Conservation (phyloP, 495 filamentous ascomycete species). For the Sabuloglossum arenarium region DNA sequence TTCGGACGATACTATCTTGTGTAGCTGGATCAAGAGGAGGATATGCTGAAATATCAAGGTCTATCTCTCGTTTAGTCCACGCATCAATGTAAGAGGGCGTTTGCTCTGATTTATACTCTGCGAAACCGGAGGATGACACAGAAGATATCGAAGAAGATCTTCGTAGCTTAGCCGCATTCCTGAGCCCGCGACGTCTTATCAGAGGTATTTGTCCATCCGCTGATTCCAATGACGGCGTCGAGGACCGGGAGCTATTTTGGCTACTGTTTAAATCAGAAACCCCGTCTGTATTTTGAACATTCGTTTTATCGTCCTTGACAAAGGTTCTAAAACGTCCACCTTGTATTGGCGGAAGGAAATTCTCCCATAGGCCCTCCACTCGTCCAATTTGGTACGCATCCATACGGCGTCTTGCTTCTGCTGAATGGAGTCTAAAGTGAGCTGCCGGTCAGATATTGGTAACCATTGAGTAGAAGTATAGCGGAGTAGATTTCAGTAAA, state of each 20-base stretch:
- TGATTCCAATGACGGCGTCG: constrained; percentile 19
- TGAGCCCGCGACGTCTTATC: constrained; percentile 1
- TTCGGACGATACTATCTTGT: constrained; percentile 60
- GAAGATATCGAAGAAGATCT: constrained; percentile 18
- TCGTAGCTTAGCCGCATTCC: not conserved
- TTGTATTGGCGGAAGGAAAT: constrained; percentile 84
- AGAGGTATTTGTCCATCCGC: constrained; percentile 4
- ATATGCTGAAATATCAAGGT: constrained; percentile 60
- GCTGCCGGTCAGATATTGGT: not conserved
- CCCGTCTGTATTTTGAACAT: constrained; percentile 20
- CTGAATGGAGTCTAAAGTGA: constrained; percentile 52
- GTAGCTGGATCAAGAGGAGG: constrained; percentile 52
- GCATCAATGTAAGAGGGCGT: constrained; percentile 48
- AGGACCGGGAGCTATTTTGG: constrained; percentile 16
- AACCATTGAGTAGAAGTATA: not conserved
- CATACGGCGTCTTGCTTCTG: constrained; percentile 59
- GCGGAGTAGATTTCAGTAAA: not conserved
- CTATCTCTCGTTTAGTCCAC: constrained; percentile 52
- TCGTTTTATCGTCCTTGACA: constrained; percentile 15
- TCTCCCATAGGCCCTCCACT: constrained; percentile 64
- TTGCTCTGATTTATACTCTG: constrained; percentile 21
- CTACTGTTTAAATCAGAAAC: constrained; percentile 17
- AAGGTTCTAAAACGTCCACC: constrained; percentile 61
- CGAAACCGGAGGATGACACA: constrained; percentile 22
- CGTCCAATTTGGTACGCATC: constrained; percentile 62